A percentile compares a stretch with the other conserved stretches of the same genome.
phyloP scores from a whole-genome alignment of 2,329 filamentous ascomycete species.

The Stagonosporopsis tanaceti region DNA sequence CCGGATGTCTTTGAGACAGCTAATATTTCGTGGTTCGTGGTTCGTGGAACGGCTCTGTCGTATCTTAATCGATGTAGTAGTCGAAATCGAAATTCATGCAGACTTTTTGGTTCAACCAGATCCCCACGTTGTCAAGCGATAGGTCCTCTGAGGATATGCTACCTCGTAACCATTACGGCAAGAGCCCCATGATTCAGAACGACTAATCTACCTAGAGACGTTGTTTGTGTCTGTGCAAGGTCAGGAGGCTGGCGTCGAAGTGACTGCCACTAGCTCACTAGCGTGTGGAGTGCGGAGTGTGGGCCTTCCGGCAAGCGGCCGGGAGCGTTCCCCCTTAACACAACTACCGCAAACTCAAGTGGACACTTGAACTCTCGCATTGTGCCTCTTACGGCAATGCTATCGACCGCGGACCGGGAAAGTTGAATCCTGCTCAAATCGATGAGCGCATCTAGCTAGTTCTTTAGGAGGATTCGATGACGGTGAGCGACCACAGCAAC shows the following conservation, averaged over 20 bases:
- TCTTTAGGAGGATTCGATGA: not conserved
- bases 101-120: not conserved
- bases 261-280: not conserved
- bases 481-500: not conserved
- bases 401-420: not conserved
- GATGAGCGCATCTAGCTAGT: not conserved
- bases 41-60: too few species aligned
- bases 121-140: not conserved
- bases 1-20: not conserved
- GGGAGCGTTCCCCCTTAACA: not conserved
- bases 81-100: not conserved
- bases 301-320: not conserved
- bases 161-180: not conserved
- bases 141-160: not conserved
- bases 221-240: not conserved
- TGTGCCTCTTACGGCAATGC: not conserved
- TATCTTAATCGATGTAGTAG: not conserved
- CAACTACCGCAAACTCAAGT: not conserved
- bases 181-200: not conserved
- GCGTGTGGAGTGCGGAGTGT: not conserved
- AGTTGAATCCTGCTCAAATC: not conserved
- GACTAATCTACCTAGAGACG: not conserved
- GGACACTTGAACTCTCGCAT: not conserved
- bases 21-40: not conserved
- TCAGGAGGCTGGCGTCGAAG: not conserved